Evolutionary conservation across 2,329 filamentous ascomycete genomes (phyloP), one percentile per base, ranked within the genome.

Genomic region (Ambrosiella xylebori): DNA sequence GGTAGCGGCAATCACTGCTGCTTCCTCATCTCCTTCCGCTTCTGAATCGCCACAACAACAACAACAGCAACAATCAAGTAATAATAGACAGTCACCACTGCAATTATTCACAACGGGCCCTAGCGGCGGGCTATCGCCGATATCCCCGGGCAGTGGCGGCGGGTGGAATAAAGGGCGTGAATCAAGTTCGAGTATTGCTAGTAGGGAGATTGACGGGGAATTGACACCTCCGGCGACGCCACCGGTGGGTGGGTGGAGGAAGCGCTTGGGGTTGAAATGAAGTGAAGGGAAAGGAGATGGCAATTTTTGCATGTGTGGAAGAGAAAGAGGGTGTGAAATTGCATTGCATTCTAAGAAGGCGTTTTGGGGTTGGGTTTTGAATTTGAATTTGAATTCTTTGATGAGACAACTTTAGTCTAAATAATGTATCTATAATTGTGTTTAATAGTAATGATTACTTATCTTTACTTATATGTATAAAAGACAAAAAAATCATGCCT

Each of bases 221-320:
- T 7, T 37, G 1, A 37, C 39, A 15, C 54, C 67, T 68, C 35
- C 63, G 66, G 52, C 67, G 65, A 40, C 68, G 68, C 58, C 72
- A 71, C 45, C 51, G 51, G 17, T 53, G 37, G 51, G 27, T 2
- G 51, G 51, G 35, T 53, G 51, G 51, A 40, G 51, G 35, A 53
- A 53, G 51, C 11, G 51, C 3, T 39, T 53, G 35, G 51, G 51
- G 0, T 38, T 53, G 3, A 36, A n/a, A 11, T 12, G 51, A n/a
- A 36, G 51, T 12, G 7, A 19, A 36, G 17, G 27, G 13, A 17
- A n/a, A n/a, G 9, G 3, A 19, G 12, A 13, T 6, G n/a, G n/a
- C 7, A 15, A 7, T 47, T 6, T 3, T 47, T 49, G 44, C 3
- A 19, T 49, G 11, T 19, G 6, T 49, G 15, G 27, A 41, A 17